Evolutionary conservation across 2,329 filamentous ascomycete genomes (phyloP), one percentile per base, ranked within the genome.

Genomic region (Onygenales sp.): DNA sequence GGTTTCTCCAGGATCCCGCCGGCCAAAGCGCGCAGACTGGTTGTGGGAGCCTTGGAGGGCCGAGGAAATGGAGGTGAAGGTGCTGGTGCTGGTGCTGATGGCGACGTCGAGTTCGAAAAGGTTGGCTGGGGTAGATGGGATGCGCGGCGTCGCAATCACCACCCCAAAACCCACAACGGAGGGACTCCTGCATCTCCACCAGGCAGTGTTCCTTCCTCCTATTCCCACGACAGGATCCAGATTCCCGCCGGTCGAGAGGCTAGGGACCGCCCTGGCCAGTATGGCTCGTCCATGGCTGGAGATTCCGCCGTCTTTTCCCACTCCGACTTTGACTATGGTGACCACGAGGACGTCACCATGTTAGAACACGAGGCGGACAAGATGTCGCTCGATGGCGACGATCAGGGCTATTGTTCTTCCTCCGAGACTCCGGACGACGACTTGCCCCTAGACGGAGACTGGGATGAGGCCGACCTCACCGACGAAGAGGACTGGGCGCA

Each of bases 71-170:
- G 77, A 52, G 78, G 77, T 47, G 70, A 71, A 53, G 73, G 73
- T 44, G 74, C 73, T 57, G 80, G 73, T 44, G 74, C 73, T 57
- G 80, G 80, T 58, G 70, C 72, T 52, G 78, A 83, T 58, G 78
- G 79, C 55, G 82, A 83, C 49, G 68, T 74, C 55, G 59, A 75
- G 52, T 97, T 95, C 66, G 87, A 94, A 70, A 97, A 97, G 77
- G 89, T 96, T 55, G 92, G 92, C 65, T 97, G 92, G 92, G 93
- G 93, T 55, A 84, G 90, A 60, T 98, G 92, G 92, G 87, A 94
- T 70, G 93, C 91, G 57, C 84, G 84, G 66, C 79, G 82, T 67
- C 83, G 83, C 62, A 87, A 85, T 52, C 81, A 87, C 57, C 74
- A 79, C 43, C 62, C 74, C 57, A 74, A 77, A 58, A 67, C 74